phyloP scores from a whole-genome alignment of 208 protist species.

The Trypanosoma boissoni region DNA sequence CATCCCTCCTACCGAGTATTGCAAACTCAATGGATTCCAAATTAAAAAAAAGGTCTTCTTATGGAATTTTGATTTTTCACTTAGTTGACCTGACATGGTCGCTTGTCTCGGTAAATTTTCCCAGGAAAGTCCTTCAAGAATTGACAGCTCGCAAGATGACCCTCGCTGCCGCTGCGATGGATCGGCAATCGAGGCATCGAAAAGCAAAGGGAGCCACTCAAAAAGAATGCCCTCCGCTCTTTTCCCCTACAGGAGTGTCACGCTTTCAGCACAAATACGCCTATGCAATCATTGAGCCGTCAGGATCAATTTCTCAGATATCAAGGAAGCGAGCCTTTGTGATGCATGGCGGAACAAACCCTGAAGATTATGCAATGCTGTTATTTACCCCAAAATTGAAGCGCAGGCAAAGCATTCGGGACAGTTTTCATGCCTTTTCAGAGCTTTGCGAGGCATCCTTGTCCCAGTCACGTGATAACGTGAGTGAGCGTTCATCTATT shows the following conservation, averaged over 20 bases:
- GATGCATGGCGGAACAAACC: constrained; percentile 69
- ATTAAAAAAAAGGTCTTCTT: constrained; percentile 17
- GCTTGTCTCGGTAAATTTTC: constrained; percentile 57
- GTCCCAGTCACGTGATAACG: neutral
- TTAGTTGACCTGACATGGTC: constrained; percentile 76
- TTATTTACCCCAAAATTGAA: constrained; percentile 54
- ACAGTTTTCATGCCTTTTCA: constrained; percentile 1
- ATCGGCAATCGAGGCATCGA: neutral
- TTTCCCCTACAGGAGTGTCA: constrained; percentile 49
- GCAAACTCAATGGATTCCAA: constrained; percentile 8
- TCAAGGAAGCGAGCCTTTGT: constrained; percentile 35
- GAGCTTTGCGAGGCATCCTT: neutral
- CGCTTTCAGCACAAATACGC: constrained; percentile 81
- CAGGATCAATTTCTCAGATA: constrained; percentile 8
- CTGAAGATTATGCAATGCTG: constrained; percentile 73
- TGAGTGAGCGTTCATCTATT: neutral
- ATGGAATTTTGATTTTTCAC: constrained; percentile 71
- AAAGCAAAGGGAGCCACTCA: constrained; percentile 10
- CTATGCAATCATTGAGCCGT: constrained; percentile 43
- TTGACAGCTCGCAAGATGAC: constrained; percentile 5
- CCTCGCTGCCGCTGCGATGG: neutral
- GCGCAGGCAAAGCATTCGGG: neutral
- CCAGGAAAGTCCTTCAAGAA: constrained; percentile 23
- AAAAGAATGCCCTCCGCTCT: constrained; percentile 27
- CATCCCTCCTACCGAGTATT: neutral